These are phyloP conservation scores for Fusarium acutatum DNA, from an alignment of 2,329 filamentous ascomycete species.

Conservation along the genomic window DNA sequence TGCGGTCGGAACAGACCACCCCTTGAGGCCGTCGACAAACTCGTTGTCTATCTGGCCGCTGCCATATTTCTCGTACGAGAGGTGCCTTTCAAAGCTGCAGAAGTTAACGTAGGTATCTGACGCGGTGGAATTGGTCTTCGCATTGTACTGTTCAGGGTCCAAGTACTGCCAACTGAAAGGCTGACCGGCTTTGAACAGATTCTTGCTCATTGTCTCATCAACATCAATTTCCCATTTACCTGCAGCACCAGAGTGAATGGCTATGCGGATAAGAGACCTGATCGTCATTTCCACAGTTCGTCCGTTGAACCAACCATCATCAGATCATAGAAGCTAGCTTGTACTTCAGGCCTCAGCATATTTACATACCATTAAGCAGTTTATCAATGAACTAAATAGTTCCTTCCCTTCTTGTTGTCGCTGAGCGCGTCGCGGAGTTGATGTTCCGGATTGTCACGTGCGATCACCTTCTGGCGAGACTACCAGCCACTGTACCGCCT, in stretches of 20 bases:
- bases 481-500: not conserved
- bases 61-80: not conserved
- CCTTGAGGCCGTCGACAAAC: not conserved
- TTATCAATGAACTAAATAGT: not conserved
- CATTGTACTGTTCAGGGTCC: not conserved
- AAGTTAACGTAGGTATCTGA: too few relatives aligned
- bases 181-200: not conserved
- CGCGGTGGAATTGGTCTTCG: not conserved
- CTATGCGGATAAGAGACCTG: not conserved
- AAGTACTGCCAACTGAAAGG: not conserved
- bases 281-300: not conserved
- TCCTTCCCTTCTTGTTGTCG: not conserved
- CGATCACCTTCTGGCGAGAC: accelerated
- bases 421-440: not conserved
- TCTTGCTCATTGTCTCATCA: not conserved
- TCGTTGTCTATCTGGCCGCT: not conserved
- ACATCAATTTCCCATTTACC: not conserved
- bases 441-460: not conserved
- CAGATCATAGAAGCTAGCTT: not conserved
- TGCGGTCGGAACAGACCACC: not conserved
- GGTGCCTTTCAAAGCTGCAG: not conserved
- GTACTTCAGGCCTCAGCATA: not conserved
- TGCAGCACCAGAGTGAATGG: not conserved
- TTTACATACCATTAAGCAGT: not conserved
- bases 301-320: not conserved